phyloP scores from a whole-genome alignment of 257 asterid genomes.

The Lavandula angustifolia region DNA sequence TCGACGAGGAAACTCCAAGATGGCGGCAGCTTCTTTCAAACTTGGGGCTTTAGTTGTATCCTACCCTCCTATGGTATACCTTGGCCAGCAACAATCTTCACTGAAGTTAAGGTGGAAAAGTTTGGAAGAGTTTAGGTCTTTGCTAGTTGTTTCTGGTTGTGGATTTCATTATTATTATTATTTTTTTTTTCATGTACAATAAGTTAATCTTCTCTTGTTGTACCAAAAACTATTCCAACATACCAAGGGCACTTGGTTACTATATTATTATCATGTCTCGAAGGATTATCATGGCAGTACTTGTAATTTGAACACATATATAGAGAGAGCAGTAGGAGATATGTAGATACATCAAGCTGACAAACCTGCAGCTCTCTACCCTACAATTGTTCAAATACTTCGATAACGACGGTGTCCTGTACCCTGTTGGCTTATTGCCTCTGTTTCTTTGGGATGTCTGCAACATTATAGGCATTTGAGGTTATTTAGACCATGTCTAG shows the following conservation, averaged over 20 bases:
- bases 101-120: constrained; percentile 4
- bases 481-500: constrained; percentile 26
- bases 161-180: constrained; percentile 14
- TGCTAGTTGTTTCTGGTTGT: constrained; percentile 11
- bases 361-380: neutral
- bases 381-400: constrained; percentile 1
- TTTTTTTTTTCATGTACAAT: neutral
- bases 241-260: constrained; percentile 4
- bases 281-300: neutral
- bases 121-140: constrained; percentile 14
- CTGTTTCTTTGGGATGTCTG: neutral
- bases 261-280: constrained; percentile 14
- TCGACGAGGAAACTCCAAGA: constrained; percentile 95
- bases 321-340: constrained; percentile 17
- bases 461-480: neutral
- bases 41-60: constrained; percentile 51
- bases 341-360: neutral
- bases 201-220: constrained; percentile 17
- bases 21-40: constrained; percentile 82
- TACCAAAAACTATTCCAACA: constrained; percentile 20
- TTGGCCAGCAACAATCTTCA: constrained; percentile 4
- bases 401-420: constrained; percentile 5
- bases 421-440: constrained; percentile 3
- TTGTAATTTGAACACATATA: neutral
- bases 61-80: neutral